These are phyloP conservation scores for Aspergillus brasiliensis DNA, from an alignment of 2,329 filamentous ascomycete genomes.

Conservation along the genomic window DNA sequence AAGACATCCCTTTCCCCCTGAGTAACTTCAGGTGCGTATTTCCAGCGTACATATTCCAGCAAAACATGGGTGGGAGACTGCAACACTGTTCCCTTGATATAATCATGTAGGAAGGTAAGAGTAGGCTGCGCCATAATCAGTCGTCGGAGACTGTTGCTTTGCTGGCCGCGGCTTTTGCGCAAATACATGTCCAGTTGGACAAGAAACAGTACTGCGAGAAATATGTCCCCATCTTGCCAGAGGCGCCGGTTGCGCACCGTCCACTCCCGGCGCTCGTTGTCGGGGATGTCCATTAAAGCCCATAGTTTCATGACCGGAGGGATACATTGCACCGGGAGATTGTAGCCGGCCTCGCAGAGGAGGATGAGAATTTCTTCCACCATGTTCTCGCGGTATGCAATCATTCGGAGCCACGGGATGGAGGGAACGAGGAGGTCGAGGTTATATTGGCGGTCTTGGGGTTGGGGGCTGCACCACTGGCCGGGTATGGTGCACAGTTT, in stretches of 20 bases:
- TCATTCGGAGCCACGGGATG: conserved; percentile 69
- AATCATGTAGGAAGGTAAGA: conserved; percentile 60
- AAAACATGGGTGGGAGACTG: conserved; percentile 55
- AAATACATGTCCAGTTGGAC: conserved; percentile 73
- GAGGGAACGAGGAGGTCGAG: conserved; percentile 54
- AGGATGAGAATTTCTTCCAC: conserved; percentile 65
- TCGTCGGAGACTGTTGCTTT: conserved; percentile 53
- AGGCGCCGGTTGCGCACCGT: conserved; percentile 56
- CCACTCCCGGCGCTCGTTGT: conserved; percentile 56
- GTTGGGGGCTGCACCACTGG: conserved; percentile 9
- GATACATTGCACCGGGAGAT: conserved; percentile 54
- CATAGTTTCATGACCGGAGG: conserved; percentile 66
- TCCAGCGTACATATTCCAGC: conserved; percentile 61
- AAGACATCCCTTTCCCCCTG: conserved; percentile 43
- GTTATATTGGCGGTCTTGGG: conserved; percentile 20
- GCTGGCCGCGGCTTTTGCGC: conserved; percentile 59
- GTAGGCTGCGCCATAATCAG: conserved; percentile 63
- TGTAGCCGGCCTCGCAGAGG: conserved; percentile 61
- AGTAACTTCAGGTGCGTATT: conserved; percentile 42
- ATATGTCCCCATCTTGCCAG: conserved; percentile 64
- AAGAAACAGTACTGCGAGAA: conserved; percentile 65
- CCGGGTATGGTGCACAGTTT: conserved; percentile 58
- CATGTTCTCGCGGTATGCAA: conserved; percentile 59
- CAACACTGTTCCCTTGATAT: conserved; percentile 61
- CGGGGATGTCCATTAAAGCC: conserved; percentile 69